Evolutionary conservation across 1,284 basidiomycete species (phyloP), one percentile per base, ranked within the genome.

Genomic region (Xanthoconium separans): DNA sequence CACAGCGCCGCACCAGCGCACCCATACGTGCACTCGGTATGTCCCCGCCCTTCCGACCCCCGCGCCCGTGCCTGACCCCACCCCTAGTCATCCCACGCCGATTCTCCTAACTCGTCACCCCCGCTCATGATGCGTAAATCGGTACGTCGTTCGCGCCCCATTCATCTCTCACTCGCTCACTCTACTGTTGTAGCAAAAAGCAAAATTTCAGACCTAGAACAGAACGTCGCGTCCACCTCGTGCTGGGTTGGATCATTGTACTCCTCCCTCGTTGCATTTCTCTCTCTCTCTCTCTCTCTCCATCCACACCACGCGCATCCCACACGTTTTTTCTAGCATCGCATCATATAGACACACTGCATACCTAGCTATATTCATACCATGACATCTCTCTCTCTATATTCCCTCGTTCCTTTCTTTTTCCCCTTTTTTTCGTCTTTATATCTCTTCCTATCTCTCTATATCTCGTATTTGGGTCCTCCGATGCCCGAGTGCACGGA

Each of bases 81-180:
- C 44, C n/a, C 52, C 6, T 54, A 80, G 78, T 64, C 72, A 31
- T 60, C 72, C 45, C 61, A 73, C 18, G 60, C 72, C 40, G 68
- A 72, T 46, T 71, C 68, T 47, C 55, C 68, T 49, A 68, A 70
- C 47, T 71, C 70, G 18, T 74, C 75, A 22, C 68, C 77, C n/a
- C 77, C 76, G 16, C 56, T 82, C 53, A 82, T 81, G 77, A 83
- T 82, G 78, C 78, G 77, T 52, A 75, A 74, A 73, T 72, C 78
- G 55, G 77, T 79, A 55, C 57, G 77, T 70, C 57, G 75, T 66
- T 27, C 6, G 16, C n/a, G 40, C 27, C 30, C 13, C 4, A 39
- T 40, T 9, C 34, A 15, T 11, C 5, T 22, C 20, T 18, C 5
- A 18, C 3, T 6, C 18, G 10, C 39, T 10, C 18, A 12, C 39